Evolutionary conservation across 768 basidiomycete species (phyloP), one percentile per base, ranked within the genome.

Genomic region (Termitomyces sp.): DNA sequence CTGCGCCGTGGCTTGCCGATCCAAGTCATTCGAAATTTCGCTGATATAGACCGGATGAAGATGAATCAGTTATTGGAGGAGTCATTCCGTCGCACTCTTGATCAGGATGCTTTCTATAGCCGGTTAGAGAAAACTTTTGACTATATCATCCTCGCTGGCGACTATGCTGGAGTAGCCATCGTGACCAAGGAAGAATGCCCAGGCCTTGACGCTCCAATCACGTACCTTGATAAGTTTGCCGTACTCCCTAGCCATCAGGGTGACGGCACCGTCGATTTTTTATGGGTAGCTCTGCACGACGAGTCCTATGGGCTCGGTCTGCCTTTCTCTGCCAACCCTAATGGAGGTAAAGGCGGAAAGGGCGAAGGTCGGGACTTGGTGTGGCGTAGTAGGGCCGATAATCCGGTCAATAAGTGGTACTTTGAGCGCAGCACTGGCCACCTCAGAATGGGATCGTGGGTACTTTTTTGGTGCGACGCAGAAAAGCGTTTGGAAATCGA

Each of bases 321-420:
- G 48, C 86, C 90, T 9, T 95, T 89, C 72, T 91, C 97, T 39
- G 88, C 90, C 55, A 99, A 99, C 69, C 91, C 94, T 29, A 96
- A 96, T 56, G 91, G 97, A 1, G 96, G 97, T 13, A 87, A 91
- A 63, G 85, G 87, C 51, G 97, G 96, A 31, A 77, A 82, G 54
- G 95, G 96, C 25, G 83, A 89, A 67, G 94, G 95, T n/a, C 78
- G 85, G 41, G 97, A 98, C 66, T 80, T 99, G 55, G 94, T 99
- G 36, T 99, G 97, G 97, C 84, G 97, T 43, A 90, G 87, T 67
- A 81, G 97, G 52, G 79, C 89, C 7, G 81, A 97, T 72, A 99
- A 99, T 69, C 95, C 94, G 0, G 85, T 98, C 53, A 99, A 99
- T 74, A 96, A 94, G 72, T 99, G 97, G 97, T 99, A 99, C 73